These are phyloP conservation scores for Polychytrium aggregatum DNA, from an alignment of 192 early-diverging fungal genomes.

Conservation along the genomic window DNA sequence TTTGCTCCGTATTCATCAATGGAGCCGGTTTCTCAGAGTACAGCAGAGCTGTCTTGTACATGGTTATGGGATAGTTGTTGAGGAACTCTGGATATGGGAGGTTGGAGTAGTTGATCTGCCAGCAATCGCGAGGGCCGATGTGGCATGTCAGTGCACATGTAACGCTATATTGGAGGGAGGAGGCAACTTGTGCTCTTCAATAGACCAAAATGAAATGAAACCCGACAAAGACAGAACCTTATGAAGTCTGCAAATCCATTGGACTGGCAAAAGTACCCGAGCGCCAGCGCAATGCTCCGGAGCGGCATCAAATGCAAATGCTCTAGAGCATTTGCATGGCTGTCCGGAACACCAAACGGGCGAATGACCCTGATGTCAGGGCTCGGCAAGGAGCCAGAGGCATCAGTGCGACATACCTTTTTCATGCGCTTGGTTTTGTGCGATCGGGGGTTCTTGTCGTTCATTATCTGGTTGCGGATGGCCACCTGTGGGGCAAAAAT, in stretches of 20 bases:
- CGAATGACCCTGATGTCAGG: not conserved
- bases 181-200: not conserved
- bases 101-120: not conserved
- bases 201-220: not conserved
- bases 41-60: constrained; percentile 39
- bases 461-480: constrained; percentile 11
- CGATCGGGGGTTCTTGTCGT: constrained; percentile 11
- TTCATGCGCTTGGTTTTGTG: constrained; percentile 10
- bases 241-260: not conserved
- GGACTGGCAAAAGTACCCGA: not conserved
- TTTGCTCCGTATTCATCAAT: constrained; percentile 21
- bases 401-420: constrained; percentile 5
- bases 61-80: constrained; percentile 32
- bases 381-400: not conserved
- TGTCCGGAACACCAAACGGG: not conserved
- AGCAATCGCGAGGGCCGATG: not conserved
- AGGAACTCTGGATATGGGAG: constrained; percentile 26
- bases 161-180: not conserved
- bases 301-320: too few relatives aligned
- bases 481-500: constrained; percentile 8
- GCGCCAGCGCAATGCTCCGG: not conserved
- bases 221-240: not conserved
- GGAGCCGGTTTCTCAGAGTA: constrained; percentile 30
- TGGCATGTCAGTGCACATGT: not conserved
- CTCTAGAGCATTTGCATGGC: too few relatives aligned